These are phyloP conservation scores for Xylaria flabelliformis DNA, from an alignment of 495 filamentous ascomycete genomes.

Conservation along the genomic window DNA sequence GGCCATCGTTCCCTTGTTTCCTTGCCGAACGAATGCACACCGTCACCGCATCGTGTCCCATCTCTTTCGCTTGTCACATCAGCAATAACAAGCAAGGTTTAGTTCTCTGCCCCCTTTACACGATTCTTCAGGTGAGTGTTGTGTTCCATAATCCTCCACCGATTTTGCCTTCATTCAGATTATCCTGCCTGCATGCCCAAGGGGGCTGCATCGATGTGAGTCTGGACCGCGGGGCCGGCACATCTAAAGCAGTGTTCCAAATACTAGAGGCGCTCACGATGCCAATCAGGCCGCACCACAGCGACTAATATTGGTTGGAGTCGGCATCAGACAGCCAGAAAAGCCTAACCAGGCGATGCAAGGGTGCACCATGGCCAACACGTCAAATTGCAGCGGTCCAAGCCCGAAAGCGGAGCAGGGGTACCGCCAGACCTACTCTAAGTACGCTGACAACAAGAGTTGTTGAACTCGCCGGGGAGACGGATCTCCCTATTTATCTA, in stretches of 20 bases:
- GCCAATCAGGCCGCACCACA: conserved; percentile 33
- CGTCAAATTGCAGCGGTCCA: conserved; percentile 1
- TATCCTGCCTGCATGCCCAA: conserved; percentile 32
- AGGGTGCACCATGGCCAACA: conserved; percentile 5
- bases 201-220: conserved; percentile 36
- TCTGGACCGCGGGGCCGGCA: conserved; percentile 37
- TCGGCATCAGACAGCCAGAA: conserved; percentile 16
- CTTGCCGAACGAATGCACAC: not conserved
- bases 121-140: not conserved
- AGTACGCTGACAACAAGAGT: not conserved
- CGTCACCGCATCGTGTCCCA: not conserved
- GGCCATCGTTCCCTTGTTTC: not conserved
- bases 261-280: conserved; percentile 28
- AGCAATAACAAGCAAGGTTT: not conserved
- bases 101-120: not conserved
- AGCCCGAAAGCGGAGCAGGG: conserved; percentile 26
- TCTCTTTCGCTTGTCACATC: not conserved
- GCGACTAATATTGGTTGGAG: conserved; percentile 19
- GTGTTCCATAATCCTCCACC: not conserved
- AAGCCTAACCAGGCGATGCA: conserved; percentile 18
- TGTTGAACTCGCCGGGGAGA: not conserved
- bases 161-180: conserved; percentile 26
- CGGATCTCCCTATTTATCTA: conserved; percentile 9
- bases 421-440: not conserved
- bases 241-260: conserved; percentile 28